Base-by-base conservation (phyloP, 257 asterid species). In the Perilla frutescens region DNA sequence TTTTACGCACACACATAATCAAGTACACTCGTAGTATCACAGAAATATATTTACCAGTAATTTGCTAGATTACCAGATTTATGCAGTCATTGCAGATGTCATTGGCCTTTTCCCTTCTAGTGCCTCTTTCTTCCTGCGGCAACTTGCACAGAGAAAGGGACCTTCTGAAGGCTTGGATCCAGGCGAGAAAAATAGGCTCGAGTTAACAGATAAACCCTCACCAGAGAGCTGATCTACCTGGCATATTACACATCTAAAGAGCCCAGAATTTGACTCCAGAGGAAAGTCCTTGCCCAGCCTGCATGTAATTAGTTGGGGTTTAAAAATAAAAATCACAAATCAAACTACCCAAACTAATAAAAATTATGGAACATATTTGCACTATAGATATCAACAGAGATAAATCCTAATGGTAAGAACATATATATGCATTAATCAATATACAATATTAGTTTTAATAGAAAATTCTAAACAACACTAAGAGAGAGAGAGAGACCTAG, bases 251-350 rank as follows among this genome's bases (percentile, higher is more conserved):
- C n/a, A n/a, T n/a, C n/a, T n/a, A n/a, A n/a, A n/a, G n/a, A n/a
- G n/a, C n/a, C n/a, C n/a, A n/a, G n/a, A n/a, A n/a, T n/a, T n/a
- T n/a, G n/a, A n/a, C n/a, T n/a, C n/a, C n/a, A n/a, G n/a, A n/a
- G n/a, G n/a, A n/a, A n/a, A n/a, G n/a, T 95, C 96, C 84, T 90
- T 90, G 62, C 99, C 99, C 75, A 95, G 84, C 90, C 99, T 95
- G 94, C 81, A 79, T 14, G 59, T 15, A 53, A n/a, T 49, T 41
- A 32, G 32, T 15, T 13, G 44, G 40, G 32, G 69, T 26, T 41
- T 63, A 43, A 15, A n/a, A n/a, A n/a, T n/a, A n/a, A n/a, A n/a
- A n/a, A n/a, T n/a, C n/a, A n/a, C n/a, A n/a, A n/a, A n/a, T n/a
- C n/a, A n/a, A n/a, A n/a, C n/a, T n/a, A n/a, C n/a, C n/a, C n/a